Base-by-base conservation (phyloP, 2,329 filamentous ascomycete genomes). In the Stemphylium beticola region DNA sequence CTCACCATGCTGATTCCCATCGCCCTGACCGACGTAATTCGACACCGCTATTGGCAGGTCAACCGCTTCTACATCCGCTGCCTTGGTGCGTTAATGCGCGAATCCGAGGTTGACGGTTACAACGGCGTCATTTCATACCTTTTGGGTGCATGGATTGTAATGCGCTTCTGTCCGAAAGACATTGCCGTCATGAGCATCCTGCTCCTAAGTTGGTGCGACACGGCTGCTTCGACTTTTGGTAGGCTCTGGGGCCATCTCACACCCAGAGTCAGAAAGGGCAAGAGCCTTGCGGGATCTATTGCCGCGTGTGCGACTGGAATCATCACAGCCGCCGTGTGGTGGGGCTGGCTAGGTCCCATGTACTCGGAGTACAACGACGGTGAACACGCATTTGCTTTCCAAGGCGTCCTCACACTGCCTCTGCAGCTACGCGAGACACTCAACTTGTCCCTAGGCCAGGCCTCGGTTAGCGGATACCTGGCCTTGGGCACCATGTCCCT, bases 61-160 rank as follows among this genome's bases (percentile, higher is more conserved):
- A 99, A 99, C 75, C 84, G 88, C 33, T 74, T 96, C 52, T 99
- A 98, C 76, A 93, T 98, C 66, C 86, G 84, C 52, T 83, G 85
- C 33, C 79, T 98, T 12, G 95, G 95, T 41, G 92, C 93, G 0
- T 82, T 99, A 65, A 99, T 99, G 95, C 90, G 95, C 49, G 95
- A 99, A 79, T 95, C 90, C 61, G 95, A 99, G 78, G 96, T 93
- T 65, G 83, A 88, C 42, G 91, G 92, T 46, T 99, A 92, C 83
- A 99, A 99, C 74, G 95, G 95, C 47, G 93, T 98, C 64, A 96
- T 99, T 63, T 97, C 91, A 81, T 99, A 98, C 77, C 85, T 99
- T 9, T 84, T 97, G 7, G 95, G 95, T 52, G 88, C 92, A 24
- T 97, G 92, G 87, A 83, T 87, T 29, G 92, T 93, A 14, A 85